Evolutionary conservation across 2,329 filamentous ascomycete species (phyloP), one percentile per base, ranked within the genome.

Genomic region (Penicillium polonicum): DNA sequence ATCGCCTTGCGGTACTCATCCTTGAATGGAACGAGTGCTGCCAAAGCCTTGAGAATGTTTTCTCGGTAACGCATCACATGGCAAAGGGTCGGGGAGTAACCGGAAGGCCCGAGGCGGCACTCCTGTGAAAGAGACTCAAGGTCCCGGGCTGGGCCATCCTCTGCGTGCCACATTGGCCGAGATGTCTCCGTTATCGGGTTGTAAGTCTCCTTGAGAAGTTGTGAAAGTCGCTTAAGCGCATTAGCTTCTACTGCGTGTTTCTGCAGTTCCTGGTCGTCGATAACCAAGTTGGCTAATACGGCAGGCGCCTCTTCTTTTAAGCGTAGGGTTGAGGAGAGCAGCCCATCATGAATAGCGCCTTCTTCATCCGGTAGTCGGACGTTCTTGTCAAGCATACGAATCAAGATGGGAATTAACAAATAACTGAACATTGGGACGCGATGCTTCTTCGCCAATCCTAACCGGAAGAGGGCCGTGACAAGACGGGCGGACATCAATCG

Each of bases 1-100:
- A 97, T 84, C 0, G 84, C 82, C 70, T 95, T 96, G 43, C 92
- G 84, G 69, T 93, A 91, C 25, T 89, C 85, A 65, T 97, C 92
- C 67, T 92, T 91, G 65, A 88, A 88, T 3, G 90, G 85, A 2
- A 90, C 86, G 50, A 97, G 79, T 2, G 91, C 88, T n/a, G 90
- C 90, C 55, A 97, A 78, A 2, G 91, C 92, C 68, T 88, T 87
- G 19, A 97, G 77, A 1, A 87, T 84, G 49, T 85, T 88, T 73
- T 93, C 89, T 53, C 94, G 85, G 63, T 92, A 83, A 65, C 83
- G 88, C 73, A 92, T 87, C 25, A 87, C 85, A 72, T 96, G 91
- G 17, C 80, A 63, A 74, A 85, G 68, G 81, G 83, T 66, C 75
- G 84, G 81, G 27, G 86, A 80, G 57, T 87, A 81, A 4, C 88